Evolutionary conservation across 108 stramenopile genomes (phyloP), one percentile per base, ranked within the genome.

Genomic region (Skeletonema costatum): DNA sequence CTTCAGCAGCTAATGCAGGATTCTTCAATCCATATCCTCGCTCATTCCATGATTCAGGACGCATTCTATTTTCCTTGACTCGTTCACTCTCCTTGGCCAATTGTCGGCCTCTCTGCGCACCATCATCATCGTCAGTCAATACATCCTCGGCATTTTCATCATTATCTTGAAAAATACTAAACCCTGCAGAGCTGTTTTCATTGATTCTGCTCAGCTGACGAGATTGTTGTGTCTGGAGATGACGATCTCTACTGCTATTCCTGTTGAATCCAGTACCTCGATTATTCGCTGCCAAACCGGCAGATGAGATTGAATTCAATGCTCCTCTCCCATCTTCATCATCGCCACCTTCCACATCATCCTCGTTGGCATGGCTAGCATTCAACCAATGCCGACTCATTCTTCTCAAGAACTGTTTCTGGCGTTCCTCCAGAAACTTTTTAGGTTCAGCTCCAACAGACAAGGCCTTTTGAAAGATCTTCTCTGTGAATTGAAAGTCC

Each of bases 361-460:
- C 86, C 9, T 74, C 64, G 25, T 83, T 38, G 1, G 38, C 46
- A 30, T 83, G 62, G 13, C 80, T 89, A 0, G 76, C 66, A 78
- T 92, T 91, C 53, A 91, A 68, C 90, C 90, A 91, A 60, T 88
- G 82, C n/a, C 90, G 85, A 73, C 83, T 87, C 93, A 95, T 91
- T 51, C 93, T 84, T 60, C 92, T 70, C 77, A 92, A 88, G 71
- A 95, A 95, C 68, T 92, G 92, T 53, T 84, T 85, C 63, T 92
- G 85, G 31, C 94, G 86, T 56, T 87, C 75, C 70, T 91, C 81
- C 39, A 95, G 61, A 66, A 89, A 70, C 58, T 89, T 79, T 30
- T 77, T 65, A 5, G 94, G 94, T 60, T 90, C 73, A 1, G 94
- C 94, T 32, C 85, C 71, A 68, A 91, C 92, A 25, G 75, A 71